Base-by-base conservation (phyloP, 2,329 filamentous ascomycete species). In the Escovopsis sp. region DNA sequence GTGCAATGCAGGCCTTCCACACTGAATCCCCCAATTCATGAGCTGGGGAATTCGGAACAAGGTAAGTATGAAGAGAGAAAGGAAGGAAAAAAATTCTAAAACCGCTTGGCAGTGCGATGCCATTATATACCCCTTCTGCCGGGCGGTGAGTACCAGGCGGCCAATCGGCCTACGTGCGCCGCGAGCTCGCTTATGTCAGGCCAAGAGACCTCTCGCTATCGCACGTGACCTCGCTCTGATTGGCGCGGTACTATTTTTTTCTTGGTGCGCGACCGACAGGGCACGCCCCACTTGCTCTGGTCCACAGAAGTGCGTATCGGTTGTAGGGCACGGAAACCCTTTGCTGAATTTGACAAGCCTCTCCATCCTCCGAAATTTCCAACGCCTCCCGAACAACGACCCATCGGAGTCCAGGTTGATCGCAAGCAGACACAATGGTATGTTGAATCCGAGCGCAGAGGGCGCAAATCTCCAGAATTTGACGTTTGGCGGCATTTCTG, bases 381-480 rank as follows among this genome's bases (percentile, higher is more conserved):
- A 55, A 62, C 57, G 59, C 56, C 58, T 55, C 45, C 53, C 56
- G 58, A 63, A 57, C 56, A 62, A 60, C 59, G 61, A 64, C 60
- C 39, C 59, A 60, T 53, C 57, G 57, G 58, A 63, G 57, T 59
- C 45, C 55, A 59, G 59, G 63, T 65, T 69, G 67, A 69, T 72
- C 66, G 64, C 66, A 67, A 63, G 62, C 65, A 67, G 66, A 57
- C 68, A 71, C 59, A 71, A 72, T 71, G 69, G 68, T 71, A 65
- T 59, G 65, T 32, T 32, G 28, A 32, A 6, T 9, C 28, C 11
- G 8, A 9, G 28, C 28, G 28, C 8, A 32, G 28, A 11, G 4
- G 28, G 28, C 28, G 28, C 28, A 7, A 32, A 48, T 42, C 42
- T 32, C 41, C 50, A 49, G 49, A 51, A 50, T 48, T 45, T 43